Evolutionary conservation across 306 rosid species (phyloP), one percentile per base, ranked within the genome.

Genomic region (Cucurbita ficifolia): DNA sequence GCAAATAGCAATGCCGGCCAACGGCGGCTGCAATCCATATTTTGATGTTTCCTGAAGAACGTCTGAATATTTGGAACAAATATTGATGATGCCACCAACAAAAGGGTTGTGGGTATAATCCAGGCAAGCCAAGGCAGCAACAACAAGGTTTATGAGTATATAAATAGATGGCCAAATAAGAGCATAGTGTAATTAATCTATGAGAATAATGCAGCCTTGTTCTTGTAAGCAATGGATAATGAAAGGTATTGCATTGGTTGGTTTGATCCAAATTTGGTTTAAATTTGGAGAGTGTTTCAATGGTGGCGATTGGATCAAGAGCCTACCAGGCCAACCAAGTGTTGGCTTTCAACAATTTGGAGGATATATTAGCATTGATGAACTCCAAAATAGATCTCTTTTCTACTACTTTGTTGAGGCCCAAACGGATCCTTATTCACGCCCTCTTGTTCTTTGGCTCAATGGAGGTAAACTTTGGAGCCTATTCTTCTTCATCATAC

Each of bases 381-480:
- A 77, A 17, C 52, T 29, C 17, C 81, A 72, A 35, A 63, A 73
- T 0, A 85, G 88, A 63, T 52, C 76, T 59, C 84, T 85, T 2
- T 85, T 80, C 55, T 85, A 82, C 74, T 82, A 82, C 79, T 85
- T 85, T 50, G 88, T 62, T 69, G 86, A 85, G 72, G 81, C 84
- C 70, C 77, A 85, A 39, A 58, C 77, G 5, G 22, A 80, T 19
- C 76, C 83, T 43, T 48, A 77, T 72, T 82, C 88, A 10, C 82
- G 76, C 78, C 86, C 88, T 72, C 81, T 85, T 22, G 83, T 85
- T 77, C 84, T 85, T n/a, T 82, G 86, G 88, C 76, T 89, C 33
- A 87, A 86, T 78, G 90, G 92, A 79, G 96, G 96, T 89, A 4
- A 5, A 6, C 8, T 3, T 14, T 33, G 33, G 2, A 53, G 3